phyloP scores from a whole-genome alignment of 78 protist species.

The Dictyostelium capitatum region DNA sequence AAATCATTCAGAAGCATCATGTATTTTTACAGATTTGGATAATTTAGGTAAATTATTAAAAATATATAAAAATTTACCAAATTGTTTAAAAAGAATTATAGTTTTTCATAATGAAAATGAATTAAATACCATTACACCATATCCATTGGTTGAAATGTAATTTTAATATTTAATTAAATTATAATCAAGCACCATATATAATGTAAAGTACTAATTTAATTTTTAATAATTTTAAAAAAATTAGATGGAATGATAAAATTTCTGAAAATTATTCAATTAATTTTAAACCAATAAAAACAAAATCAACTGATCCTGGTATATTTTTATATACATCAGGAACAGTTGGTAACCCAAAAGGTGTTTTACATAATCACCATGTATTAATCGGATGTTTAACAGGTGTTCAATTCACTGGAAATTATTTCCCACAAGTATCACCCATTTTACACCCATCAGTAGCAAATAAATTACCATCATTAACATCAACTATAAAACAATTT shows the following conservation, averaged over 20 bases:
- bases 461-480: too few relatives aligned
- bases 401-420: slow-evolving; percentile 56
- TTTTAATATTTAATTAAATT: not conserved
- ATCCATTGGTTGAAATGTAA: too few relatives aligned
- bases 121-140: too few relatives aligned
- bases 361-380: slow-evolving; percentile 53
- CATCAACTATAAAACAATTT: too few relatives aligned
- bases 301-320: slow-evolving; percentile 36
- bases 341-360: slow-evolving; percentile 58
- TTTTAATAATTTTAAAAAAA: not conserved
- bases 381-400: slow-evolving; percentile 50
- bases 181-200: too few relatives aligned
- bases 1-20: slow-evolving; percentile 7
- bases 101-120: slow-evolving; percentile 5
- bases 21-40: slow-evolving; percentile 25
- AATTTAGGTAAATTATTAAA: not conserved
- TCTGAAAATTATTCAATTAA: too few relatives aligned
- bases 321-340: slow-evolving; percentile 50
- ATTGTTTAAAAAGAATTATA: slow-evolving; percentile 32
- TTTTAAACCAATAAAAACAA: slow-evolving; percentile 28
- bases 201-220: too few relatives aligned
- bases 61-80: not conserved
- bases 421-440: slow-evolving; percentile 54
- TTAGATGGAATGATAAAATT: not conserved
- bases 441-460: too few relatives aligned